phyloP scores from a whole-genome alignment of 108 stramenopile species.

The Schizochytrium sp. region DNA sequence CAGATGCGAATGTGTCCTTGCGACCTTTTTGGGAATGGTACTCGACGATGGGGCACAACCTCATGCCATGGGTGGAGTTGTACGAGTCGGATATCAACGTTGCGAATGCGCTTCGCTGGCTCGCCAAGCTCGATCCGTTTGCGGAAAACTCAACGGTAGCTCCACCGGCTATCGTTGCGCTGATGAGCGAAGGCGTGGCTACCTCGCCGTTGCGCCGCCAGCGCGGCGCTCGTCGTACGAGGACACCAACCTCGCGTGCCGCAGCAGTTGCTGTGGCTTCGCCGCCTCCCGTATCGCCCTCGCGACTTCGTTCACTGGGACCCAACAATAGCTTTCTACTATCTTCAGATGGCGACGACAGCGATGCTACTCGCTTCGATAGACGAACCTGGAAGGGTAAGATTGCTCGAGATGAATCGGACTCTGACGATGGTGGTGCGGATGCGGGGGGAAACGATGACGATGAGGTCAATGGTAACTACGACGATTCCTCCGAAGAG shows the following conservation, averaged over 20 bases:
- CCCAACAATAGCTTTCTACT: too few species aligned
- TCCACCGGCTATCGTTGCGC: not conserved
- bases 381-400: too few species aligned
- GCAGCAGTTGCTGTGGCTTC: too few species aligned
- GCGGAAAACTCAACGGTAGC: not conserved
- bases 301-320: too few species aligned
- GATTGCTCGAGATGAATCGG: not conserved
- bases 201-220: not conserved
- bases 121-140: not conserved
- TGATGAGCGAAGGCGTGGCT: constrained; percentile 13
- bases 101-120: not conserved
- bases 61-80: constrained; percentile 4
- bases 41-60: not conserved
- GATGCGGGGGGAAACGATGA: not conserved
- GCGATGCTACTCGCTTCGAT: too few species aligned
- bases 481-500: not conserved
- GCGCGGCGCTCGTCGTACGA: not conserved
- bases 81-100: not conserved
- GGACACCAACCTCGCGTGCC: not conserved
- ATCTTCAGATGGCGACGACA: too few species aligned
- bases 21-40: not conserved
- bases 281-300: too few species aligned
- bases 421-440: not conserved
- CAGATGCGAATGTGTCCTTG: not conserved
- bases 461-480: not conserved